Evolutionary conservation across 345 rosid genomes (phyloP).

Genomic region (Eucalyptus victrix): DNA sequence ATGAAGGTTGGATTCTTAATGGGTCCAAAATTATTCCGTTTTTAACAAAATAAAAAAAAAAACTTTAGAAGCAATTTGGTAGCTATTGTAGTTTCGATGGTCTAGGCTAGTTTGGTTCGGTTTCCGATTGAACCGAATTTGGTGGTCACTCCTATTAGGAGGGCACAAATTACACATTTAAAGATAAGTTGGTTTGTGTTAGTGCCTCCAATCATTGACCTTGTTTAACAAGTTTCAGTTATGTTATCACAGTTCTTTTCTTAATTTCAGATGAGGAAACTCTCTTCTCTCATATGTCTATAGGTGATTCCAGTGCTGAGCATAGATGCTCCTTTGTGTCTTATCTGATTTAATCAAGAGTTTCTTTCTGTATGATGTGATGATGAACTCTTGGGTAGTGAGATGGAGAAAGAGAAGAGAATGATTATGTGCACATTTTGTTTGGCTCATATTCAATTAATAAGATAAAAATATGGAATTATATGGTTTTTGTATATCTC

Average conservation of each 20-base stretch:
- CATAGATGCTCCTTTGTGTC: not conserved
- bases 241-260: not conserved
- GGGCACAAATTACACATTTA: not conserved
- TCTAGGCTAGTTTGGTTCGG: fast-evolving
- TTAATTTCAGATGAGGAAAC: not conserved
- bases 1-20: not conserved
- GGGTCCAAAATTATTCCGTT: not conserved
- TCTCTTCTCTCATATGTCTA: not conserved
- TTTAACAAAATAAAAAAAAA: not conserved
- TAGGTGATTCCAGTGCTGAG: not conserved
- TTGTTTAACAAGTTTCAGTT: not conserved
- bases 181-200: fast-evolving
- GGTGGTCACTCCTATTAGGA: not conserved
- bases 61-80: not conserved
- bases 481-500: not conserved
- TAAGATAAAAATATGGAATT: not conserved
- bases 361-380: not conserved
- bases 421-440: not conserved
- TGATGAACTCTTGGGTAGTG: not conserved
- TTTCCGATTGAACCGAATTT: not conserved
- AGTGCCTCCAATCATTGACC: not conserved
- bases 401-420: not conserved
- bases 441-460: not conserved
- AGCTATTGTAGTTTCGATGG: not conserved
- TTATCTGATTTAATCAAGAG: not conserved